A percentile compares a stretch with the other conserved stretches of the same genome.
Evolutionary conservation across 2,329 filamentous ascomycete species (phyloP).

Genomic region (Nigrospora osmanthi): DNA sequence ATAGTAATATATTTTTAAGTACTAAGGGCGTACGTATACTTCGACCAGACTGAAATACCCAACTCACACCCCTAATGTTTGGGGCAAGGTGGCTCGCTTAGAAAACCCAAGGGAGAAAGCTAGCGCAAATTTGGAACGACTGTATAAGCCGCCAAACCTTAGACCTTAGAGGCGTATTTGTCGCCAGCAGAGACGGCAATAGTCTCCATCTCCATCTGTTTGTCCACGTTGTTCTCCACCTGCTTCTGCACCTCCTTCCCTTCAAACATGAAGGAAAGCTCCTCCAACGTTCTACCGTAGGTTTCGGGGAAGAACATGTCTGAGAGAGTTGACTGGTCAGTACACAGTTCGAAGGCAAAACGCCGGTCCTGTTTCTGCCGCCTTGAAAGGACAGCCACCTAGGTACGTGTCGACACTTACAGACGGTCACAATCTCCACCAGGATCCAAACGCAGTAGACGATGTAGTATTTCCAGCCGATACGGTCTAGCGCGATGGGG

Average conservation of each 20-base stretch:
- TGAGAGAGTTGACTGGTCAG: neutral
- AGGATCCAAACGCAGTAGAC: constrained; percentile 26
- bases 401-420: neutral
- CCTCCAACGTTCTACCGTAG: constrained; percentile 22
- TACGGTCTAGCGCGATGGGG: constrained; percentile 30
- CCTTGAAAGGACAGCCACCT: no score
- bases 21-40: no score
- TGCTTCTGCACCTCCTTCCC: constrained; percentile 17
- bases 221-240: constrained; percentile 17
- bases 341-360: neutral
- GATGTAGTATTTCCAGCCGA: constrained; percentile 30
- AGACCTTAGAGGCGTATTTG: neutral
- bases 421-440: constrained; percentile 24
- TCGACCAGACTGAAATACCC: no score
- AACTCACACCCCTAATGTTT: no score
- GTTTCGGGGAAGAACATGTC: constrained; percentile 24
- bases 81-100: no score
- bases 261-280: constrained; percentile 26
- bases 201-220: constrained; percentile 17
- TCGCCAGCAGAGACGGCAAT: neutral
- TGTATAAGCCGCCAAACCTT: no score
- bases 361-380: no score
- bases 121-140: no score
- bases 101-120: no score
- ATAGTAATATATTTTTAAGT: no score